These are phyloP conservation scores for Xylaria sp. DNA, from an alignment of 2,329 filamentous ascomycete species.

Conservation along the genomic window DNA sequence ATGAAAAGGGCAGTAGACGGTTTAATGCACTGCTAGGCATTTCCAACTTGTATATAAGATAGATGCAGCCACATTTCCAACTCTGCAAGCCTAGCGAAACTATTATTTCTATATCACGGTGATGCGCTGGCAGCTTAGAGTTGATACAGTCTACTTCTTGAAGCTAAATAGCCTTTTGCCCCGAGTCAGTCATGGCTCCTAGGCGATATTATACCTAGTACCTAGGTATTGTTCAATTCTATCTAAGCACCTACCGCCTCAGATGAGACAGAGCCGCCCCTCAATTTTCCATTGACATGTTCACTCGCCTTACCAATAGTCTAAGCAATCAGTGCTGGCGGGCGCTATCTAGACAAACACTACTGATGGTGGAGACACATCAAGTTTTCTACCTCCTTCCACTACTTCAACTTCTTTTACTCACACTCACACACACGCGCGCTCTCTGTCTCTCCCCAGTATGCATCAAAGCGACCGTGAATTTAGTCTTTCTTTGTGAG, in stretches of 20 bases:
- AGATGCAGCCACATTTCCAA: not conserved
- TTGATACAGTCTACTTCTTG: not conserved
- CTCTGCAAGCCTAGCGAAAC: not conserved
- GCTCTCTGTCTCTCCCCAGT: not conserved
- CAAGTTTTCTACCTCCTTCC: not conserved
- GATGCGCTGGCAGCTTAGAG: not conserved
- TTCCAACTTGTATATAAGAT: not conserved
- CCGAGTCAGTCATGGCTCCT: not conserved
- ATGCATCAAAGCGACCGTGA: not conserved
- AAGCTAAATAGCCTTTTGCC: constrained; percentile 13
- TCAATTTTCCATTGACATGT: constrained; percentile 8
- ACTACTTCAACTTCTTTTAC: not conserved
- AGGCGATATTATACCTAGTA: not conserved
- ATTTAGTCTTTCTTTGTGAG: constrained; percentile 1
- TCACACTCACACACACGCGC: not conserved
- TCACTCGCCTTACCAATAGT: constrained; percentile 10
- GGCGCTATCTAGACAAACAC: too few species aligned
- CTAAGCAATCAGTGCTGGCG: not conserved
- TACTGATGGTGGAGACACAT: constrained; percentile 4
- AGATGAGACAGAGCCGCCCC: constrained; percentile 18
- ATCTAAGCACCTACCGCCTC: not conserved
- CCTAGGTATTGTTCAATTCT: not conserved
- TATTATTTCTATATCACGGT: constrained; percentile 1
- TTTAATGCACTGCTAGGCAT: not conserved
- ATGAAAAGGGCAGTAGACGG: not conserved